Conservation (phyloP, 2,329 filamentous ascomycete genomes). For the Neocatenulostroma microsporum region DNA sequence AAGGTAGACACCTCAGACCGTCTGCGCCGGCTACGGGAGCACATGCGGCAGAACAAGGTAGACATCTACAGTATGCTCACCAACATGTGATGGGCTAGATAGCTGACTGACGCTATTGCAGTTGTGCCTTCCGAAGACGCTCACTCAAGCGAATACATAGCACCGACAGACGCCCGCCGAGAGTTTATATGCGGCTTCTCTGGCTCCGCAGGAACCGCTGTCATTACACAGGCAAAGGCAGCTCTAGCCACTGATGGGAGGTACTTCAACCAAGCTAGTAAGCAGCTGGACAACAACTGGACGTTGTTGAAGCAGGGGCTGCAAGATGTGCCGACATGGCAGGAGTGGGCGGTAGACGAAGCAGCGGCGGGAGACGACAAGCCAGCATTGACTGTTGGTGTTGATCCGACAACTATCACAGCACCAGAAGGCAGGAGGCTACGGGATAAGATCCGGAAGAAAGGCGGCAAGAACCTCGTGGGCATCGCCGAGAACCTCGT, state of each 20-base stretch:
- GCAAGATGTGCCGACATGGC: conserved; percentile 91
- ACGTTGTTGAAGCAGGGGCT: conserved; percentile 83
- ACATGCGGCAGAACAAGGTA: conserved; percentile 81
- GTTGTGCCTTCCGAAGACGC: conserved; percentile 96
- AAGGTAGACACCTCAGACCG: conserved; percentile 70
- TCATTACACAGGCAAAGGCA: conserved; percentile 78
- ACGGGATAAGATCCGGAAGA: conserved; percentile 76
- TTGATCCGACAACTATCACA: conserved; percentile 83
- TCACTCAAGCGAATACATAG: conserved; percentile 97
- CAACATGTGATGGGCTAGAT: no score
- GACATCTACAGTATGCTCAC: conserved; percentile 79
- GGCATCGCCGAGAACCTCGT: conserved; percentile 75
- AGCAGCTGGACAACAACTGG: conserved; percentile 91
- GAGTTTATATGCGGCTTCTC: conserved; percentile 91
- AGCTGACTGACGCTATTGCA: conserved; percentile 42
- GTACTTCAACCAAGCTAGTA: conserved; percentile 93
- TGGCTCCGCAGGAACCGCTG: conserved; percentile 86
- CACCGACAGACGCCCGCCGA: conserved; percentile 84
- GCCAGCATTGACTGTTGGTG: conserved; percentile 77
- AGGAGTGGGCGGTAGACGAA: conserved; percentile 90
- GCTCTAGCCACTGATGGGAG: conserved; percentile 89
- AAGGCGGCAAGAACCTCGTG: conserved; percentile 67
- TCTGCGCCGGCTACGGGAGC: conserved; percentile 64
- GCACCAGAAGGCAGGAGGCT: conserved; percentile 66
- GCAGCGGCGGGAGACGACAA: conserved; percentile 42